Conservation (phyloP, 169 alveolate genomes). For the Toxoplasma gondii region DNA sequence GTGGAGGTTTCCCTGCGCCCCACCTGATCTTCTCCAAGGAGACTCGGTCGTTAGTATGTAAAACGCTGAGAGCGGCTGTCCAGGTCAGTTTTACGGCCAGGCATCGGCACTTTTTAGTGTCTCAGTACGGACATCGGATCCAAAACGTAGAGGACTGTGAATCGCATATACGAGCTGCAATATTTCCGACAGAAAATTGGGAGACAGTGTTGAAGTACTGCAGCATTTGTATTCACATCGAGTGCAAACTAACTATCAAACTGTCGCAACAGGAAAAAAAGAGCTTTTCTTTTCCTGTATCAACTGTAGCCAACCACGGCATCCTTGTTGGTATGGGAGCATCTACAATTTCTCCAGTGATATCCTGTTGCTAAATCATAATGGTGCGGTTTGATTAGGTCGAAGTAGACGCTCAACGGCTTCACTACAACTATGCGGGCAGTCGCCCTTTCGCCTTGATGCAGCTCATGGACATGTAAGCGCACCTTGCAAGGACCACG, state of each 20-base stretch:
- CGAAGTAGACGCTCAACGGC: not conserved
- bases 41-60: not conserved
- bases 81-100: not conserved
- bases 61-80: not conserved
- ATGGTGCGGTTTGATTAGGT: not conserved
- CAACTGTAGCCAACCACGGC: too few species aligned
- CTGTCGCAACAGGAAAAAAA: too few species aligned
- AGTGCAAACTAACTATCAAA: too few species aligned
- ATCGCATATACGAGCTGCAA: not conserved
- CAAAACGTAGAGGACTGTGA: not conserved
- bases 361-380: too few species aligned
- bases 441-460: slow-evolving; percentile 1
- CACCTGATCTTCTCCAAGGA: slow-evolving; percentile 24
- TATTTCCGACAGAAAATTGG: not conserved
- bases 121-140: not conserved
- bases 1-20: slow-evolving; percentile 41
- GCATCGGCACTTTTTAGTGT: not conserved
- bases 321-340: too few species aligned
- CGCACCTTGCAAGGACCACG: not conserved
- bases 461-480: slow-evolving; percentile 31
- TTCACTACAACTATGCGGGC: not conserved
- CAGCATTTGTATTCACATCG: not conserved
- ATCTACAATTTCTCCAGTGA: too few species aligned
- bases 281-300: too few species aligned
- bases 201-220: not conserved